A percentile compares a stretch with the other conserved stretches of the same genome.
phyloP scores from a whole-genome alignment of 2,329 filamentous ascomycete species.

The Penicillium thymicola region DNA sequence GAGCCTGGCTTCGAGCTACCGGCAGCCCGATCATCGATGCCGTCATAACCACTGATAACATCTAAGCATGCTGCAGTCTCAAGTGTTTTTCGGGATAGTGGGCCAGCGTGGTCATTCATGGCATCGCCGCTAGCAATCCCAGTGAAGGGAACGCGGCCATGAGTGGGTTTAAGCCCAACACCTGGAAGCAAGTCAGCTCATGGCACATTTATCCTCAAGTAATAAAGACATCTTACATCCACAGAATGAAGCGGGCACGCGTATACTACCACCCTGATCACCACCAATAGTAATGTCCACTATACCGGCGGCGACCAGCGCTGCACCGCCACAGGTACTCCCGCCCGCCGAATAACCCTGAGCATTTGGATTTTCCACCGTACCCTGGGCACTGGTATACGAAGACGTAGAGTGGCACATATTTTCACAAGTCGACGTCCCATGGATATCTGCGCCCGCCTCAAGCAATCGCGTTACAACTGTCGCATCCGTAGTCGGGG shows the following conservation, averaged over 20 bases:
- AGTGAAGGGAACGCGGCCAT: slow-evolving; percentile 52
- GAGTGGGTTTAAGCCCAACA: slow-evolving; percentile 52
- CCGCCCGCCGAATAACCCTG: slow-evolving; percentile 31
- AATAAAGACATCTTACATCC: slow-evolving; percentile 24
- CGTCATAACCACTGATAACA: slow-evolving; percentile 49
- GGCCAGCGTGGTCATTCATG: slow-evolving; percentile 52
- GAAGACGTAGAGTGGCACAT: slow-evolving; percentile 42
- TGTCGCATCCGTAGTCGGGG: slow-evolving; percentile 52
- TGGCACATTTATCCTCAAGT: no score
- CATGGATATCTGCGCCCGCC: slow-evolving; percentile 50
- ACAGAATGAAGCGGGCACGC: slow-evolving; percentile 44
- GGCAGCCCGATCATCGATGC: slow-evolving; percentile 48
- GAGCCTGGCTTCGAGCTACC: slow-evolving; percentile 26
- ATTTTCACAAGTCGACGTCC: slow-evolving; percentile 55
- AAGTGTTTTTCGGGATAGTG: slow-evolving; percentile 41
- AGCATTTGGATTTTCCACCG: slow-evolving; percentile 28
- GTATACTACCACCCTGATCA: slow-evolving; percentile 35
- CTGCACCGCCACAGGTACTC: slow-evolving; percentile 29
- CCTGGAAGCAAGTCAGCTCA: slow-evolving; percentile 8
- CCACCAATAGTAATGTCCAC: slow-evolving; percentile 33
- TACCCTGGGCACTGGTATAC: slow-evolving; percentile 29
- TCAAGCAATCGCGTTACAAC: slow-evolving; percentile 52
- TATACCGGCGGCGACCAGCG: slow-evolving; percentile 24
- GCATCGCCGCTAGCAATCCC: slow-evolving; percentile 50
- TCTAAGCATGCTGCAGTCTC: slow-evolving; percentile 46